Conservation (phyloP, 495 filamentous ascomycete species). For the Penicillium bovifimosum region DNA sequence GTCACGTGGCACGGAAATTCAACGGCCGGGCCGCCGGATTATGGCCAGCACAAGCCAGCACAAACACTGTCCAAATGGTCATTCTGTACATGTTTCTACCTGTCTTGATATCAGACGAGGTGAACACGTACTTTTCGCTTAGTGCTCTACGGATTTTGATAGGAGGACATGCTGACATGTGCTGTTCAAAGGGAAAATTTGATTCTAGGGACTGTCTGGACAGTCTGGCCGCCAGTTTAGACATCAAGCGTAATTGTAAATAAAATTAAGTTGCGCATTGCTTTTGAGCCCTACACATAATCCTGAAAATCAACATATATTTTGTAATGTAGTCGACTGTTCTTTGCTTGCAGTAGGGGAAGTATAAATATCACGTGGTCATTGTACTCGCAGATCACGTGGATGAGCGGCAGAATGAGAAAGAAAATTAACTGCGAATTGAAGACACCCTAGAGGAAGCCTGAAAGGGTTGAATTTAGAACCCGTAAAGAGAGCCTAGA, state of each 20-base stretch:
- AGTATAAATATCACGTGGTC: background rate
- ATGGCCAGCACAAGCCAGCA: slow-evolving; percentile 4
- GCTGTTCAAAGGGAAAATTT: background rate
- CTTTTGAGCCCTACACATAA: too few species aligned
- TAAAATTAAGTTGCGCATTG: too few species aligned
- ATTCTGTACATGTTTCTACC: background rate
- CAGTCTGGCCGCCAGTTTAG: background rate
- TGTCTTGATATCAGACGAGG: background rate
- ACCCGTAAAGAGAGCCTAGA: background rate
- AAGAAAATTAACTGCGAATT: background rate
- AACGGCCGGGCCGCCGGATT: slow-evolving; percentile 5
- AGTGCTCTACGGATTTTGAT: background rate
- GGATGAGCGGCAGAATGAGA: slow-evolving; percentile 1
- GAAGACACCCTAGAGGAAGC: background rate
- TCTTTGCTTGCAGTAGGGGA: background rate
- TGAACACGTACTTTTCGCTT: background rate
- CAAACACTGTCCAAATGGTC: background rate
- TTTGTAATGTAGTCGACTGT: background rate
- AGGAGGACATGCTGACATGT: too few species aligned
- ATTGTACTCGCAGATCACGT: background rate
- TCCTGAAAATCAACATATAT: too few species aligned
- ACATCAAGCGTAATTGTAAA: too few species aligned
- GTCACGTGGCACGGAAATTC: slow-evolving; percentile 27
- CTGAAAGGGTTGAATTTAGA: background rate
- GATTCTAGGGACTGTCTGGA: background rate